phyloP scores from a whole-genome alignment of 305 asterid species.

The Fraxinus floribunda region DNA sequence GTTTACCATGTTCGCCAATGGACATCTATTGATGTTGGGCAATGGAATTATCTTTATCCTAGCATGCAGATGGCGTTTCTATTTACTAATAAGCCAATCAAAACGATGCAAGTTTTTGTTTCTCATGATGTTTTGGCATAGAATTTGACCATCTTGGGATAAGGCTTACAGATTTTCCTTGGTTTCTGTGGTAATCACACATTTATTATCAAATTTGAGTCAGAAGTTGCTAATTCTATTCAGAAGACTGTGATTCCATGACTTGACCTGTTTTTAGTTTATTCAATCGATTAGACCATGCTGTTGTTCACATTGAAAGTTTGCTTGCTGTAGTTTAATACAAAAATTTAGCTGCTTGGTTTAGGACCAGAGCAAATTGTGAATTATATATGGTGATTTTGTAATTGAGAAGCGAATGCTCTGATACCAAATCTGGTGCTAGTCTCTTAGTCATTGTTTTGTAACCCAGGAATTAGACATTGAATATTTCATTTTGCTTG shows the following conservation, averaged over 20 bases:
- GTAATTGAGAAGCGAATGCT: not conserved
- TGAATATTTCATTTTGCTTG: not conserved
- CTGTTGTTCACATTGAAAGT: conserved; percentile 4
- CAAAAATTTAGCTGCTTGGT: not conserved
- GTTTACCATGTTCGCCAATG: conserved; percentile 9
- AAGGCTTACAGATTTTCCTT: not conserved
- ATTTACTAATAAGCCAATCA: conserved; percentile 6
- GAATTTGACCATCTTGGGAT: not conserved
- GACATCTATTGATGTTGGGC: not conserved
- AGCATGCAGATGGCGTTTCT: conserved; percentile 1
- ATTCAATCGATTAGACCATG: not conserved
- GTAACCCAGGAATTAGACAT: not conserved
- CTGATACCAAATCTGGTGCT: not conserved
- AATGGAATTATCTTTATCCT: not conserved
- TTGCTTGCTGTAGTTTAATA: not conserved
- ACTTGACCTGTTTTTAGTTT: not conserved
- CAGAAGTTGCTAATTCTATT: not conserved
- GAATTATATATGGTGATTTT: not conserved
- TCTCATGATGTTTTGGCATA: not conserved
- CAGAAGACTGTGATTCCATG: not conserved
- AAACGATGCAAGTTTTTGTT: not conserved
- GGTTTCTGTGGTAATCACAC: not conserved
- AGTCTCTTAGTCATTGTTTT: not conserved
- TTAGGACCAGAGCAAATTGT: not conserved
- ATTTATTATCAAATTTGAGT: not conserved